Percentiles rank a stretch among this genome's conserved stretches.
These are phyloP conservation scores for Cryphonectria nitschkei DNA, from an alignment of 2,329 filamentous ascomycete genomes.

Conservation along the genomic window DNA sequence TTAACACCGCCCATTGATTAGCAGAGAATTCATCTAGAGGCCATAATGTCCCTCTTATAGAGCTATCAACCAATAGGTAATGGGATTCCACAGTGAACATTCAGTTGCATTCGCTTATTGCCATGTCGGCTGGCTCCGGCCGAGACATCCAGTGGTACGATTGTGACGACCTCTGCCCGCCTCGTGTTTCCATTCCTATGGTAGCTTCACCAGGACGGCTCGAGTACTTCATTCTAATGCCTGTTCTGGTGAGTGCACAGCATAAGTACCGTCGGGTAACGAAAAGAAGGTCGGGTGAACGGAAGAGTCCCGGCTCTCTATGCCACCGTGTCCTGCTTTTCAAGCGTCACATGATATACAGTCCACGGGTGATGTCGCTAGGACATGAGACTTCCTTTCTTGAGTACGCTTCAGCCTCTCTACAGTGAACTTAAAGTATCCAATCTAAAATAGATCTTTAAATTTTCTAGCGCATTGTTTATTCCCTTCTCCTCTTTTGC, in stretches of 20 bases:
- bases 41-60: no score
- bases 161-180: constrained; percentile 1
- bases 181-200: background rate
- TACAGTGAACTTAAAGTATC: no score
- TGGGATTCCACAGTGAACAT: background rate
- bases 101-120: background rate
- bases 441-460: no score
- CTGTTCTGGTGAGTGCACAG: background rate
- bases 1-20: background rate
- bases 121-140: background rate
- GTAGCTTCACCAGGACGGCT: background rate
- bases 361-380: no score
- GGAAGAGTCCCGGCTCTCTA: background rate
- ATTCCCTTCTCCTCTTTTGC: no score
- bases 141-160: background rate
- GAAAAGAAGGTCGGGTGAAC: background rate
- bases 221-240: no score
- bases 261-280: background rate
- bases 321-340: background rate
- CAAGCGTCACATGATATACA: no score
- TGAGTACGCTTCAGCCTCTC: no score
- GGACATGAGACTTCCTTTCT: no score
- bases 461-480: no score
- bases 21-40: background rate
- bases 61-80: background rate